A percentile compares a stretch with the other conserved stretches of the same genome.
Evolutionary conservation across 2,329 filamentous ascomycete species (phyloP).

Genomic region (Colletotrichum endophyticum): DNA sequence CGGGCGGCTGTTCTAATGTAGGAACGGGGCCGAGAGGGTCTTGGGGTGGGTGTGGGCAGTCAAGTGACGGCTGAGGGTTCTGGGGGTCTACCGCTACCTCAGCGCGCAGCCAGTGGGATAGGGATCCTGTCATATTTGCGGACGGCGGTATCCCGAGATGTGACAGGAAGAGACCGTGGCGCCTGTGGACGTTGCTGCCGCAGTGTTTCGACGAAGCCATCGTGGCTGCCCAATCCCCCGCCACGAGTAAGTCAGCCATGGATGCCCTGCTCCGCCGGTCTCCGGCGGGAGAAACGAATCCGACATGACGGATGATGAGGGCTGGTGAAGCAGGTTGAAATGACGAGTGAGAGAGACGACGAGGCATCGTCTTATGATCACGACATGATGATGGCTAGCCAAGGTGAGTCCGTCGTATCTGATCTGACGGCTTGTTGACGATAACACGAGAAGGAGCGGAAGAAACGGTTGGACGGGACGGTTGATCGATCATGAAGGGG

Average conservation of each 20-base stretch:
- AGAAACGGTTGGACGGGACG: neutral
- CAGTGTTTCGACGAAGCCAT: neutral
- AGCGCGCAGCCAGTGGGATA: neutral
- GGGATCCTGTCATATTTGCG: conserved; percentile 11
- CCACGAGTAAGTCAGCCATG: neutral
- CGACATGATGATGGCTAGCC: neutral
- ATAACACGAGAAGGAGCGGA: neutral
- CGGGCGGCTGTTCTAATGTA: conserved; percentile 14
- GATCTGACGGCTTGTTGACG: neutral
- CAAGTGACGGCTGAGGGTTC: neutral
- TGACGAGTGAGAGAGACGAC: neutral
- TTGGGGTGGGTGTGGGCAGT: neutral
- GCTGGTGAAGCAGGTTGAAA: neutral
- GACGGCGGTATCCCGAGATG: conserved; percentile 10
- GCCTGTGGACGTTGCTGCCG: neutral
- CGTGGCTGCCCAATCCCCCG: conserved; percentile 3
- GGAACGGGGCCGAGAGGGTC: conserved; percentile 16
- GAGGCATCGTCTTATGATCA: neutral
- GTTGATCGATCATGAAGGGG: neutral
- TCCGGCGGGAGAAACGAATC: neutral
- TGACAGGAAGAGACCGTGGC: conserved; percentile 1
- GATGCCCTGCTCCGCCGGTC: neutral
- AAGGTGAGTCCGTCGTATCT: neutral
- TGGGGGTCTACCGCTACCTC: neutral
- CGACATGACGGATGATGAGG: neutral